Evolutionary conservation across 2,329 filamentous ascomycete genomes (phyloP).

Genomic region (Knoxdaviesia capensis): DNA sequence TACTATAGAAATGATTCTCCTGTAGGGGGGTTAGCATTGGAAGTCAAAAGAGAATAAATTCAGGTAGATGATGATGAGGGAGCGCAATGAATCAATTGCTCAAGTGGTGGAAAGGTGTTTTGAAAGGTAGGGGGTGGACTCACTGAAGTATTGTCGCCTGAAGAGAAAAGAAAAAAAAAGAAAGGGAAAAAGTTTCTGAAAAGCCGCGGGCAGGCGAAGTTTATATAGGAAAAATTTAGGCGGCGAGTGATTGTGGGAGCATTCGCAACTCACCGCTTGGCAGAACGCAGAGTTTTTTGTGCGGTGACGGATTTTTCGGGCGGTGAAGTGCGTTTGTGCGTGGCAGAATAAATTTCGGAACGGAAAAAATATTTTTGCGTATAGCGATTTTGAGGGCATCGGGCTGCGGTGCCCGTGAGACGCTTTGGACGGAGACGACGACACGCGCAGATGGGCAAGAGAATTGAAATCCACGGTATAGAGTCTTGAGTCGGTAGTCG

Average conservation of each 20-base stretch:
- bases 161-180: conserved; percentile 35
- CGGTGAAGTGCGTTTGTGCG: not conserved
- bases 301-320: not conserved
- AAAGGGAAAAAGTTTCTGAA: conserved; percentile 19
- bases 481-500: too few relatives aligned
- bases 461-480: too few relatives aligned
- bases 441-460: too few relatives aligned
- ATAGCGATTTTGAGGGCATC: too few relatives aligned
- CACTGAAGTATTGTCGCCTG: conserved; percentile 42
- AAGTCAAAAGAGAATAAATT: not conserved
- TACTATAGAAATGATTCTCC: conserved; percentile 98
- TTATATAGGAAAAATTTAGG: conserved; percentile 19
- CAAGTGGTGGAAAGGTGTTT: too few relatives aligned
- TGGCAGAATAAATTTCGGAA: not conserved
- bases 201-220: conserved; percentile 7
- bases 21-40: conserved; percentile 12
- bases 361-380: not conserved
- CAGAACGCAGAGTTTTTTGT: conserved; percentile 8
- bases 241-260: conserved; percentile 6
- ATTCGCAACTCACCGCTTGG: conserved; percentile 6
- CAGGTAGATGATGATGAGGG: not conserved
- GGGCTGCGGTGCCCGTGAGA: too few relatives aligned
- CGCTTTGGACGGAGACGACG: too few relatives aligned
- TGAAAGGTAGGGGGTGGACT: conserved; percentile 14
- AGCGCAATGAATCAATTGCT: too few relatives aligned